Evolutionary conservation across 192 early-diverging fungal genomes (phyloP), one percentile per base, ranked within the genome.

Genomic region (Mortierella claussenii): DNA sequence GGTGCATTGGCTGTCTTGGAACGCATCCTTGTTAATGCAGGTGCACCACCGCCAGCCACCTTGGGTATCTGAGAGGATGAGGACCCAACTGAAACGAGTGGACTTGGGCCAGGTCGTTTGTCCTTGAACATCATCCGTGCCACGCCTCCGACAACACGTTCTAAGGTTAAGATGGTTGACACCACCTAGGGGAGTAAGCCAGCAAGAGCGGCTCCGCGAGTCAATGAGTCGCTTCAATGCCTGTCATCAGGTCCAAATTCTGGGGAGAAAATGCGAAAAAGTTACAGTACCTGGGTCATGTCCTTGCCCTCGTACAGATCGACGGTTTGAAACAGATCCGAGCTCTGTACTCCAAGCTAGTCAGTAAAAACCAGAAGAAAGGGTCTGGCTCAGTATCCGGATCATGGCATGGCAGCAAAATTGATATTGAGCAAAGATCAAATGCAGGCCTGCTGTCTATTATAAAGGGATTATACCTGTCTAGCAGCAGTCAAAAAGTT

Each of bases 231-330:
- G 15, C 27, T 18, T 45, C 28, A 45, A 34, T 46, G 12, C n/a
- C 55, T 40, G 20, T 18, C 11, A 24, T 13, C 46, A 21, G 56
- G n/a, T n/a, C n/a, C n/a, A n/a, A n/a, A n/a, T n/a, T n/a, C n/a
- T n/a, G n/a, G n/a, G n/a, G n/a, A n/a, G n/a, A n/a, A n/a, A n/a
- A n/a, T n/a, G n/a, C n/a, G n/a, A n/a, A n/a, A n/a, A n/a, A n/a
- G n/a, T n/a, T n/a, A 43, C 42, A 74, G 44, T 82, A 89, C 88
- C 32, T 79, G 80, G 11, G 68, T 65, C 87, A 94, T 92, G 74
- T 93, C 89, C 75, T 91, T 93, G 46, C 86, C 93, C 48, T 94
- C 92, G 63, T 89, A 93, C 32, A 94, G 67, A 68, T 94, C 93
- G 6, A 89, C 86, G 0, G 93, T 93, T 73, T 94, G 86, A 63